Evolutionary conservation across 805 yeast species (phyloP).

Genomic region (Citeromyces nyonsensis): DNA sequence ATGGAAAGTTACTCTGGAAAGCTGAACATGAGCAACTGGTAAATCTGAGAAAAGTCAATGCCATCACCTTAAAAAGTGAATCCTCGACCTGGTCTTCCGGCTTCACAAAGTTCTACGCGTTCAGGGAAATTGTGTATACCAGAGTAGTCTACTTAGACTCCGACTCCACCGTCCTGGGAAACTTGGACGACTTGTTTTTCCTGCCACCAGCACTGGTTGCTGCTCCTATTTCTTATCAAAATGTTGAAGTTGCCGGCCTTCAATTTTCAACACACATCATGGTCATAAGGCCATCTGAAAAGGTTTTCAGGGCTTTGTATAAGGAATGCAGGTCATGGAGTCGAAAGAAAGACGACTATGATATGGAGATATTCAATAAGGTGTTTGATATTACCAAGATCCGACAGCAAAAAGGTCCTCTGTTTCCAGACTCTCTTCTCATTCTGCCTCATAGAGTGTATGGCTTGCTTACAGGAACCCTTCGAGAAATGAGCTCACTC

Average conservation of each 20-base stretch:
- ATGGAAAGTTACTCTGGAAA: conserved; percentile 4
- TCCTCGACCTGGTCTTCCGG: conserved; percentile 28
- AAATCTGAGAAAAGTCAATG: conserved; percentile 12
- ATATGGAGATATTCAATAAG: conserved; percentile 36
- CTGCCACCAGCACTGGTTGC: conserved; percentile 30
- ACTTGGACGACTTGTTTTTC: conserved; percentile 36
- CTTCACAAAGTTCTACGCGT: conserved; percentile 39
- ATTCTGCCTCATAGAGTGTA: too few relatives aligned
- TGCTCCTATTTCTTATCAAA: conserved; percentile 26
- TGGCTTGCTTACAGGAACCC: too few relatives aligned
- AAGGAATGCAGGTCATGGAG: conserved; percentile 12
- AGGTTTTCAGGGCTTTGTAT: conserved; percentile 8
- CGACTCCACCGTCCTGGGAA: conserved; percentile 25
- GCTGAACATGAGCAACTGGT: conserved; percentile 9
- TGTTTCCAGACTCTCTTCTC: neutral
- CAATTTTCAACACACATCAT: conserved; percentile 30
- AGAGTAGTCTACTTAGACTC: conserved; percentile 43
- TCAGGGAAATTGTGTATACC: conserved; percentile 30
- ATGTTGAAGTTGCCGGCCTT: conserved; percentile 7
- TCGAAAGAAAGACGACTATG: conserved; percentile 20
- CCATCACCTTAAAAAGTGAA: conserved; percentile 7
- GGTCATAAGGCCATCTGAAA: conserved; percentile 35
- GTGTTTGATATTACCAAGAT: conserved; percentile 9
- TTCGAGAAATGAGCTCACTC: conserved; percentile 2
- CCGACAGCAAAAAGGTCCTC: conserved; percentile 4